These are phyloP conservation scores for Aspergillus aculeatinus DNA, from an alignment of 2,329 filamentous ascomycete genomes.

Conservation along the genomic window DNA sequence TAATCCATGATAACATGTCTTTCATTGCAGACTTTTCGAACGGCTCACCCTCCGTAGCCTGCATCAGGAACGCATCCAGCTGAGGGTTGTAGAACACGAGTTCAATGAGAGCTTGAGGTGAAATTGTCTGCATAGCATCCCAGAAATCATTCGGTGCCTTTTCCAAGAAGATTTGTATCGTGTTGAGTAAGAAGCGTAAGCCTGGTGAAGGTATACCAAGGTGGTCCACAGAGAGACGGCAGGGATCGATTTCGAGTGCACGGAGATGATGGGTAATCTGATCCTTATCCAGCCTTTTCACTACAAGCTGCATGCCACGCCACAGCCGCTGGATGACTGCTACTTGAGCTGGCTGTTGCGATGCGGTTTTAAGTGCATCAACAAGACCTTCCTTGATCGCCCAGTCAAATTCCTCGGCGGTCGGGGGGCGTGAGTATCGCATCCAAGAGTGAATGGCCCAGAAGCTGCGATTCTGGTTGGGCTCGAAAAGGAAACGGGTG, in stretches of 20 bases:
- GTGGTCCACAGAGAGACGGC: conserved; percentile 62
- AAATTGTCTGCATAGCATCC: conserved; percentile 80
- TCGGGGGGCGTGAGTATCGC: conserved; percentile 63
- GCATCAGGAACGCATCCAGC: conserved; percentile 56
- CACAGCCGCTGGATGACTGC: conserved; percentile 70
- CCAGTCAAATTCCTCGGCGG: conserved; percentile 79
- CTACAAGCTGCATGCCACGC: conserved; percentile 71
- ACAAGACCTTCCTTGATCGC: conserved; percentile 73
- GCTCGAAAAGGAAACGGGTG: conserved; percentile 79
- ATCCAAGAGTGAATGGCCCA: conserved; percentile 71
- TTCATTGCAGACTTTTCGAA: conserved; percentile 57
- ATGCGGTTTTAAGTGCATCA: conserved; percentile 63
- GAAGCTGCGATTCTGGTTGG: conserved; percentile 59
- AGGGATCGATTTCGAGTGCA: conserved; percentile 71
- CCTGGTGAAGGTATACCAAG: conserved; percentile 62
- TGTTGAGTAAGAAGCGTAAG: conserved; percentile 67
- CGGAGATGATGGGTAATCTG: conserved; percentile 76
- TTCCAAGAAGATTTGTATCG: conserved; percentile 68
- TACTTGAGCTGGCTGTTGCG: conserved; percentile 53
- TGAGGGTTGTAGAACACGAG: conserved; percentile 74
- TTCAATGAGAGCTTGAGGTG: conserved; percentile 78
- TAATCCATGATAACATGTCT: conserved; percentile 73
- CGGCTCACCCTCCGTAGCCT: conserved; percentile 53
- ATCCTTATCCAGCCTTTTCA: conserved; percentile 70
- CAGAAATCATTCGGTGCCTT: conserved; percentile 80